A percentile compares a stretch with the other conserved stretches of the same genome.
Evolutionary conservation across 495 filamentous ascomycete species (phyloP).

Genomic region (Aspergillus ostianus): DNA sequence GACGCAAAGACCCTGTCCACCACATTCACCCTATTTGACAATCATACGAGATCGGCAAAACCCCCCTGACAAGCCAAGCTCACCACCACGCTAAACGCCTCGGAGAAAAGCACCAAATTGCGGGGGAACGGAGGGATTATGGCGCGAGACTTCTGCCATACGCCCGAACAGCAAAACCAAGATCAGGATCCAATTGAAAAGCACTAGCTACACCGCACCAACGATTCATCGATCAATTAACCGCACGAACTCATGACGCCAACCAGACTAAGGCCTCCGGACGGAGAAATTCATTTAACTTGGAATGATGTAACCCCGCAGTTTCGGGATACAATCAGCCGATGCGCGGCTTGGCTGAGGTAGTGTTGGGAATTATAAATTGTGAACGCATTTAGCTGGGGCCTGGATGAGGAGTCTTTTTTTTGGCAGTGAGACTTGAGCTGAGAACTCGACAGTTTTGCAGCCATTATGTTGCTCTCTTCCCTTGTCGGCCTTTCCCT

Average conservation of each 20-base stretch:
- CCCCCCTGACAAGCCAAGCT: not conserved
- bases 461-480: not conserved
- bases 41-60: not conserved
- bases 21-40: not conserved
- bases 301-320: not conserved
- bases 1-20: not conserved
- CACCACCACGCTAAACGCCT: not conserved
- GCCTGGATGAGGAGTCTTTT: not conserved
- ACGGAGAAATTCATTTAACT: not conserved
- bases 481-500: not conserved
- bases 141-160: no score
- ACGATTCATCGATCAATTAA: not conserved
- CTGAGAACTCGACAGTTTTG: not conserved
- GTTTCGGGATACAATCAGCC: not conserved
- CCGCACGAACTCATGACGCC: not conserved
- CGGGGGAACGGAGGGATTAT: not conserved
- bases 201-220: not conserved
- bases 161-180: not conserved
- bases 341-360: not conserved
- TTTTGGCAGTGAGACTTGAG: not conserved
- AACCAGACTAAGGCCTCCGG: not conserved
- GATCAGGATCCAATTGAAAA: not conserved
- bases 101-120: not conserved
- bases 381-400: not conserved
- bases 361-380: not conserved